Evolutionary conservation across 2,329 filamentous ascomycete genomes (phyloP).

Genomic region (Penicillium fuscoglaucum): DNA sequence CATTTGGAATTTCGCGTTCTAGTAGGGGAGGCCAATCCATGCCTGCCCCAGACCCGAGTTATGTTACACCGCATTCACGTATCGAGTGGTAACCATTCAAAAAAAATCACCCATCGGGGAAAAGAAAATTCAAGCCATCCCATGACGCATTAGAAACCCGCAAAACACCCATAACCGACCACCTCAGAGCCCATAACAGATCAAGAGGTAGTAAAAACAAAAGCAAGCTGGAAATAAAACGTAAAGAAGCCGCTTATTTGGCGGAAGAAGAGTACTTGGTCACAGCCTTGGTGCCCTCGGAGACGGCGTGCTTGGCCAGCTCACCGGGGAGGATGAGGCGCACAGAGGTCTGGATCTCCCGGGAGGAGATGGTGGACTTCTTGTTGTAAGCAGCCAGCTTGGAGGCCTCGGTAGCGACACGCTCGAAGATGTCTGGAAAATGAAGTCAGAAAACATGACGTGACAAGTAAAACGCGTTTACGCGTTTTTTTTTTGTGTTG

Average conservation of each 20-base stretch:
- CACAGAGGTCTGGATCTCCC: conserved; percentile 99
- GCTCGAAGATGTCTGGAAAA: conserved; percentile 92
- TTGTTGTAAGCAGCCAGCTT: conserved; percentile 99
- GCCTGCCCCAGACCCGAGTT: conserved; percentile 43
- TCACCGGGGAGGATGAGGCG: conserved; percentile 97
- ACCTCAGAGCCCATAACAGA: conserved; percentile 46
- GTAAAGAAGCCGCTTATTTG: conserved; percentile 72
- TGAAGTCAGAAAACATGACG: conserved; percentile 4
- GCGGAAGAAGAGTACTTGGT: conserved; percentile 99
- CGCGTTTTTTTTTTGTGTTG: not conserved
- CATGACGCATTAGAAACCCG: conserved; percentile 51
- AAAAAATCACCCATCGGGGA: conserved; percentile 43
- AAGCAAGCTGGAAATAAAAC: conserved; percentile 57
- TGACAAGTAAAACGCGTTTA: not conserved
- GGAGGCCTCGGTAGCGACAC: conserved; percentile 95
- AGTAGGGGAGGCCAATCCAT: conserved; percentile 33
- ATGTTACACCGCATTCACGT: conserved; percentile 49
- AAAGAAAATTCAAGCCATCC: conserved; percentile 48
- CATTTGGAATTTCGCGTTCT: conserved; percentile 41
- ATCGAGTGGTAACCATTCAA: conserved; percentile 43
- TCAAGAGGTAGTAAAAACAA: conserved; percentile 44
- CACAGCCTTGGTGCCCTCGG: conserved; percentile 99
- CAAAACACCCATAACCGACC: conserved; percentile 48
- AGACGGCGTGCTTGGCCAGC: conserved; percentile 98
- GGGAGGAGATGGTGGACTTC: conserved; percentile 99